These are phyloP conservation scores for Epichloe hybrida DNA, from an alignment of 2,329 filamentous ascomycete species.

Conservation along the genomic window DNA sequence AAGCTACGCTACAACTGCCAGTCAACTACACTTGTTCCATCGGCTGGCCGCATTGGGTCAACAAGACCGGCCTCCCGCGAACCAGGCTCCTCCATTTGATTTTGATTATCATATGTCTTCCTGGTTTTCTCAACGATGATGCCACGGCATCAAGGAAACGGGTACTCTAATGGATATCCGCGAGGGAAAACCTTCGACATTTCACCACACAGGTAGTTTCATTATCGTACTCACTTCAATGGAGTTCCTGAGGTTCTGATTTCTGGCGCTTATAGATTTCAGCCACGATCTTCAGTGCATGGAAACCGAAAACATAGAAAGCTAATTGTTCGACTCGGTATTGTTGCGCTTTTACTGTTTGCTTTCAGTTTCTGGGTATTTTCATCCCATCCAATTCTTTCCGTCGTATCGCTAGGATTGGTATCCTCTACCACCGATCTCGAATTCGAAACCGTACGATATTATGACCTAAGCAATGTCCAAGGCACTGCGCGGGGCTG, in stretches of 20 bases:
- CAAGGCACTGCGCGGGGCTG: slow-evolving; percentile 86
- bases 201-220: slow-evolving; percentile 65
- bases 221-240: neutral
- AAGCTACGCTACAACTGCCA: neutral
- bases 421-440: slow-evolving; percentile 54
- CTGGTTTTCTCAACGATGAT: slow-evolving; percentile 49
- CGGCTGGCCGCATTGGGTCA: neutral
- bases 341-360: slow-evolving; percentile 43
- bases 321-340: slow-evolving; percentile 54
- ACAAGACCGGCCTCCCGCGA: neutral
- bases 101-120: slow-evolving; percentile 15
- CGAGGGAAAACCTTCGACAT: slow-evolving; percentile 70
- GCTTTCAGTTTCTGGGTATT: slow-evolving; percentile 66
- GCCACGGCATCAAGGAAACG: slow-evolving; percentile 64
- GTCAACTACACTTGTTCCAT: neutral
- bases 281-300: slow-evolving; percentile 63
- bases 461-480: slow-evolving; percentile 88
- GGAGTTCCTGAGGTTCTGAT: neutral
- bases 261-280: slow-evolving; percentile 36
- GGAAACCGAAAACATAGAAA: slow-evolving; percentile 60
- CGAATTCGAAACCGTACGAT: slow-evolving; percentile 86
- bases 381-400: slow-evolving; percentile 49
- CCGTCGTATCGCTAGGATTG: slow-evolving; percentile 54
- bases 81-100: neutral
- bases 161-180: slow-evolving; percentile 76